A percentile compares a stretch with the other conserved stretches of the same genome.
phyloP scores from a whole-genome alignment of 108 stramenopile genomes.

The Skeletonema menzelii region DNA sequence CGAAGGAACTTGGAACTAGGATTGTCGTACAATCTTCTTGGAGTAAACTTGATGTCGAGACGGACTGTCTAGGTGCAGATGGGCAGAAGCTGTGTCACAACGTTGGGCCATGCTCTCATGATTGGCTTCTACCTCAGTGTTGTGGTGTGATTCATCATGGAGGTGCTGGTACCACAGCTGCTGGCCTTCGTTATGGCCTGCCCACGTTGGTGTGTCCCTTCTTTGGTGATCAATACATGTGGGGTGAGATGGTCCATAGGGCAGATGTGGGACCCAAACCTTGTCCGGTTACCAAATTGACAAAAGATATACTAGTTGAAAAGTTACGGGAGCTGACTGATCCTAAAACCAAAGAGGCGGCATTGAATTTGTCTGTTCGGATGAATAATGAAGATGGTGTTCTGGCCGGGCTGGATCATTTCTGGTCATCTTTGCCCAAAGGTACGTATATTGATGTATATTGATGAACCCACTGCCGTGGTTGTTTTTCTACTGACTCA shows the following conservation, averaged over 20 bases:
- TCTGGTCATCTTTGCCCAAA: conserved; percentile 48
- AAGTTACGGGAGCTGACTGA: conserved; percentile 48
- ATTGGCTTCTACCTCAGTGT: conserved; percentile 71
- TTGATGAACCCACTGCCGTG: no score
- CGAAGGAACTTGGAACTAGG: conserved; percentile 37
- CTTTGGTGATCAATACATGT: conserved; percentile 83
- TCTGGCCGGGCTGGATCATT: conserved; percentile 55
- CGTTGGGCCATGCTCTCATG: conserved; percentile 76
- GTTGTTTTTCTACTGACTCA: no score
- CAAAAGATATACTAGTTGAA: conserved; percentile 46
- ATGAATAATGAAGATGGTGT: conserved; percentile 73
- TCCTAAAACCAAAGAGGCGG: conserved; percentile 36
- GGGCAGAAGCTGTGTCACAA: conserved; percentile 41
- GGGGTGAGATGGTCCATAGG: conserved; percentile 66
- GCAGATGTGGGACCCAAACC: conserved; percentile 70
- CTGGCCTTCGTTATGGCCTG: conserved; percentile 64
- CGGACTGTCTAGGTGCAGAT: conserved; percentile 11
- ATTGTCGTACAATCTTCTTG: conserved; percentile 71
- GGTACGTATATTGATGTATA: no score
- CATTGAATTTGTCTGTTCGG: conserved; percentile 28
- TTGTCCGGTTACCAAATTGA: conserved; percentile 57
- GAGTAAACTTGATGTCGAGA: conserved; percentile 67
- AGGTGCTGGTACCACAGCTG: conserved; percentile 86
- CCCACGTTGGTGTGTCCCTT: conserved; percentile 84
- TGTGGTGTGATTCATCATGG: conserved; percentile 84